These are phyloP conservation scores for Xanthoconium separans DNA, from an alignment of 1,284 basidiomycete genomes.

Conservation along the genomic window DNA sequence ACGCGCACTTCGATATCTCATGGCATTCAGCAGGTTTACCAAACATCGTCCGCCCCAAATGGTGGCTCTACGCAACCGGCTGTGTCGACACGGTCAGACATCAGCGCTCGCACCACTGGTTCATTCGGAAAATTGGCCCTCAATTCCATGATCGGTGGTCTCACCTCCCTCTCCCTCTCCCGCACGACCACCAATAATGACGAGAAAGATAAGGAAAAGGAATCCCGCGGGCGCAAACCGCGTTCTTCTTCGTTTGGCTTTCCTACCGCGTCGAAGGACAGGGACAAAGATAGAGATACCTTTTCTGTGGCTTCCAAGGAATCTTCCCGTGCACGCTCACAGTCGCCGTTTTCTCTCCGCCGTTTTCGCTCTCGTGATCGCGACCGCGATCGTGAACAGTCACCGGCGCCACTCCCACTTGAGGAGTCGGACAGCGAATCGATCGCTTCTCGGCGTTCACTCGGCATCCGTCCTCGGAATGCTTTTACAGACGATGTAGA, in stretches of 20 bases:
- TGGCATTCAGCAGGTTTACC: conserved; percentile 19
- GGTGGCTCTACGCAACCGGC: conserved; percentile 8
- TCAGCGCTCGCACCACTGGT: conserved; percentile 35
- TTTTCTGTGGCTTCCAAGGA: conserved; percentile 28
- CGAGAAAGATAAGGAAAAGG: conserved; percentile 35
- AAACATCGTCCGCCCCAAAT: conserved; percentile 4
- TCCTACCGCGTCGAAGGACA: conserved; percentile 22
- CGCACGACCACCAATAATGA: conserved; percentile 44
- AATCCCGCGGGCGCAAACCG: conserved; percentile 51
- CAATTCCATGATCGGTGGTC: conserved; percentile 67
- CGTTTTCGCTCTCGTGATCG: conserved; percentile 50
- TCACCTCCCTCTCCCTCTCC: conserved; percentile 59
- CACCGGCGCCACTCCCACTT: conserved; percentile 69
- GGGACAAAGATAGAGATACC: conserved; percentile 26
- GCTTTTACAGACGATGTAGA: conserved; percentile 55
- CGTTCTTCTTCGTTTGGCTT: conserved; percentile 50
- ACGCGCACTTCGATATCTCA: conserved; percentile 19
- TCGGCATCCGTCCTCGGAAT: conserved; percentile 46
- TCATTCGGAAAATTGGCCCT: conserved; percentile 64
- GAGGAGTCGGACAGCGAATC: conserved; percentile 66
- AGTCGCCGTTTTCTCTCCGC: conserved; percentile 69
- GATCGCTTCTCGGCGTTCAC: conserved; percentile 33
- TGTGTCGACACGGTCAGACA: conserved; percentile 30
- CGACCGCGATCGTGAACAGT: conserved; percentile 62
- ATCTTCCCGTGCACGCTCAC: conserved; percentile 56